Percentiles rank a stretch among this genome's conserved stretches.
Conservation (phyloP, 768 basidiomycete genomes). For the Kwoniella newhampshirensis region DNA sequence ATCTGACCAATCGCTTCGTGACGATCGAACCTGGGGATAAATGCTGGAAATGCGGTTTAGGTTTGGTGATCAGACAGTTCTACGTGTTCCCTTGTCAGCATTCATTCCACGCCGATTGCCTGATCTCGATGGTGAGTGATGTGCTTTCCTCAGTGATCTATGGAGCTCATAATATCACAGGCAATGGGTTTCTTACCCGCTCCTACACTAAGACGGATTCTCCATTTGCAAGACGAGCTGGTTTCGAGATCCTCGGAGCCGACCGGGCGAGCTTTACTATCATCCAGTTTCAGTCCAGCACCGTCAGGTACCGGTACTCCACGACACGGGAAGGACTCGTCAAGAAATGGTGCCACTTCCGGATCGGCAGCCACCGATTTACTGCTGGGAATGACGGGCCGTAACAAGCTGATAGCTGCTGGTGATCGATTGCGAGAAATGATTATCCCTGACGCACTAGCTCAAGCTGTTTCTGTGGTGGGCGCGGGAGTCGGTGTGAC, state of each 20-base stretch:
- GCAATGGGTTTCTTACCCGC: conserved; percentile 88
- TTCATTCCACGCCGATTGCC: conserved; percentile 94
- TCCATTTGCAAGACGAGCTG: conserved; percentile 80
- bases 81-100: conserved; percentile 99
- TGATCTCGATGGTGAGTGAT: conserved; percentile 82
- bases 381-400: conserved; percentile 45
- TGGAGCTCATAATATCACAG: conserved; percentile 55
- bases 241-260: conserved; percentile 58
- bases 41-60: conserved; percentile 75
- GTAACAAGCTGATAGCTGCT: conserved; percentile 72
- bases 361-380: conserved; percentile 45
- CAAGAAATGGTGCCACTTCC: conserved; percentile 22
- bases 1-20: conserved; percentile 82
- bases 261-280: conserved; percentile 35
- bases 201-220: conserved; percentile 74
- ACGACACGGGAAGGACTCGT: conserved; percentile 6
- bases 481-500: conserved; percentile 52
- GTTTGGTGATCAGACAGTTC: conserved; percentile 78
- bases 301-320: conserved; percentile 30
- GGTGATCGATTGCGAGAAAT: conserved; percentile 87
- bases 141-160: background rate
- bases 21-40: conserved; percentile 84
- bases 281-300: conserved; percentile 32
- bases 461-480: conserved; percentile 66
- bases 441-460: conserved; percentile 90